Evolutionary conservation across 108 stramenopile species (phyloP).

Genomic region (Skeletonema costatum): DNA sequence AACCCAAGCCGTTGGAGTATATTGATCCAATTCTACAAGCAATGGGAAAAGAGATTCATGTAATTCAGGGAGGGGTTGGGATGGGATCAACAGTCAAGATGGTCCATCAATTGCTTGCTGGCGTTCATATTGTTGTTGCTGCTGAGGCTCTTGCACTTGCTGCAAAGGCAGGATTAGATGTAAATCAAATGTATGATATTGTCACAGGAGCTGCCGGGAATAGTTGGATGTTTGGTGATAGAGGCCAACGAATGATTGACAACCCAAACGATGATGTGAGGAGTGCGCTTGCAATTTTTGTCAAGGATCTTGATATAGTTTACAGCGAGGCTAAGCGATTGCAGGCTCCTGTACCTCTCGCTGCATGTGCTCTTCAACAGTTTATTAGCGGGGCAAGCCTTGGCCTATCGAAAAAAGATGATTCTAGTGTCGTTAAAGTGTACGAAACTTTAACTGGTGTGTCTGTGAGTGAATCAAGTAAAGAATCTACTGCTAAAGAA

Average conservation of each 20-base stretch:
- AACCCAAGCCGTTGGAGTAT: constrained; percentile 15
- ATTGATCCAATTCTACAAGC: constrained; percentile 55
- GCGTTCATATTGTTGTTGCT: constrained; percentile 71
- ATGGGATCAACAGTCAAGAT: constrained; percentile 74
- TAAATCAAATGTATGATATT: constrained; percentile 70
- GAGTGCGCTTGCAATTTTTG: constrained; percentile 65
- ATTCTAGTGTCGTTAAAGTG: constrained; percentile 76
- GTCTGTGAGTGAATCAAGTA: constrained; percentile 34
- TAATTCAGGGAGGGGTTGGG: constrained; percentile 71
- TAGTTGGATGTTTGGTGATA: constrained; percentile 82
- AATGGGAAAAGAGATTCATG: constrained; percentile 63
- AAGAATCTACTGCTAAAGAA: constrained; percentile 11
- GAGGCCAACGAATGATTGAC: constrained; percentile 71
- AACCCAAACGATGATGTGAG: constrained; percentile 39
- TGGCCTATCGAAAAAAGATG: constrained; percentile 67
- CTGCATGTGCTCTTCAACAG: constrained; percentile 70
- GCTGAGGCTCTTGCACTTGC: constrained; percentile 78
- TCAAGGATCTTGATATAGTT: constrained; percentile 87
- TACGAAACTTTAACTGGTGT: constrained; percentile 70
- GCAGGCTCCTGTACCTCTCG: constrained; percentile 62
- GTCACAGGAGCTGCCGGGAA: constrained; percentile 74
- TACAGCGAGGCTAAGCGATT: constrained; percentile 62
- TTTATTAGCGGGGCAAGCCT: constrained; percentile 62
- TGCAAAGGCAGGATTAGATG: constrained; percentile 75
- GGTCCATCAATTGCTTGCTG: constrained; percentile 82